Conservation (phyloP, 495 filamentous ascomycete species). For the Evansstolkia leycettana region DNA sequence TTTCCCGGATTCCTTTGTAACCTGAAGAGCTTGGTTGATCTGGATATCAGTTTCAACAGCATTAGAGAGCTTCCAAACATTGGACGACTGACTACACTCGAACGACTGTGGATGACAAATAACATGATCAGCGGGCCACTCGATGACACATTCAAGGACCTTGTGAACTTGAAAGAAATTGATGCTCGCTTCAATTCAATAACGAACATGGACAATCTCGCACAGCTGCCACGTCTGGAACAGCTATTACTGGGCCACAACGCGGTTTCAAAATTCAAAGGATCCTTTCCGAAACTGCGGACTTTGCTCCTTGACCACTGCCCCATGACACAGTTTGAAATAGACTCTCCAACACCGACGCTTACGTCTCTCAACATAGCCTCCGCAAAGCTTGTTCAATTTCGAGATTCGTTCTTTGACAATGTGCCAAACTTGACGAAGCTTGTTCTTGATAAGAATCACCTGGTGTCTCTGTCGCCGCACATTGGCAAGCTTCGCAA, state of each 20-base stretch:
- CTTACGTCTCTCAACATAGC: conserved; percentile 78
- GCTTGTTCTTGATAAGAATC: conserved; percentile 86
- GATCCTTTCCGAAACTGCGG: conserved; percentile 72
- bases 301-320: conserved; percentile 82
- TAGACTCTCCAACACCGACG: conserved; percentile 63
- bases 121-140: conserved; percentile 71
- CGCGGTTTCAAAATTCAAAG: conserved; percentile 71
- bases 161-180: conserved; percentile 74
- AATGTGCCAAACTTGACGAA: conserved; percentile 77
- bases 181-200: conserved; percentile 90
- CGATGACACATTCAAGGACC: conserved; percentile 51
- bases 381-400: conserved; percentile 70
- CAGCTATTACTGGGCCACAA: conserved; percentile 85
- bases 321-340: conserved; percentile 83
- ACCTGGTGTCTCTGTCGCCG: conserved; percentile 75
- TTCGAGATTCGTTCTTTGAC: conserved; percentile 76
- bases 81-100: conserved; percentile 62
- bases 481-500: conserved; percentile 74
- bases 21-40: conserved; percentile 71
- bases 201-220: conserved; percentile 71
- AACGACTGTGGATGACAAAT: conserved; percentile 90
- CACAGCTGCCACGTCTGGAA: conserved; percentile 73
- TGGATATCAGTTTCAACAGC: conserved; percentile 94
- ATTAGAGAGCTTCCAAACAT: conserved; percentile 70
- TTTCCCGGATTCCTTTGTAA: conserved; percentile 80